Percentiles rank a stretch among this genome's conserved stretches.
Evolutionary conservation across 2,329 filamentous ascomycete genomes (phyloP).

Genomic region (Penicillium digitatum): DNA sequence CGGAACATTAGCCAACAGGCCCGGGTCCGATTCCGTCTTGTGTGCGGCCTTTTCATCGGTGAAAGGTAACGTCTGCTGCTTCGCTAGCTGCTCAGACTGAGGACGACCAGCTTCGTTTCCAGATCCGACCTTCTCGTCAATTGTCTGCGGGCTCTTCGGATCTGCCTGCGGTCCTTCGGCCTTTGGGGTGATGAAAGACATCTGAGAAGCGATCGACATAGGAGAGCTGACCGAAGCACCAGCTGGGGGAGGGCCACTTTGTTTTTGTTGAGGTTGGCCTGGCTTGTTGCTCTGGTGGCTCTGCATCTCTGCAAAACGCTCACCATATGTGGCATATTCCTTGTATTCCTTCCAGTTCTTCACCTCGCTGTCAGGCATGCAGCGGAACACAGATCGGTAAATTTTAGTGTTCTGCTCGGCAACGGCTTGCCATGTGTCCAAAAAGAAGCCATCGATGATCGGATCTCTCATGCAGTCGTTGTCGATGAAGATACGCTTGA

Average conservation of each 20-base stretch:
- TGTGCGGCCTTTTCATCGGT: constrained; percentile 45
- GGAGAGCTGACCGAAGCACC: constrained; percentile 24
- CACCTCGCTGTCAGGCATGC: constrained; percentile 94
- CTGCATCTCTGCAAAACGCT: constrained; percentile 69
- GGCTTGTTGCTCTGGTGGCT: constrained; percentile 50
- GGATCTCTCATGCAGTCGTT: constrained; percentile 96
- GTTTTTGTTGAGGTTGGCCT: constrained; percentile 44
- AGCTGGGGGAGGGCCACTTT: constrained; percentile 39
- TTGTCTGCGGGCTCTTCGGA: constrained; percentile 27
- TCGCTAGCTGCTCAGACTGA: constrained; percentile 25
- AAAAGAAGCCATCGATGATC: constrained; percentile 72
- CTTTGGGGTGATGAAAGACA: constrained; percentile 26
- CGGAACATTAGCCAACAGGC: constrained; percentile 21
- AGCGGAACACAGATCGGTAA: constrained; percentile 88
- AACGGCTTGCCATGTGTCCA: constrained; percentile 80
- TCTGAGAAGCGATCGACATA: constrained; percentile 24
- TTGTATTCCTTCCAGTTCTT: constrained; percentile 91
- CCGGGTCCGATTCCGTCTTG: constrained; percentile 28
- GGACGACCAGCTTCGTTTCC: constrained; percentile 37
- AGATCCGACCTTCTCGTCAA: constrained; percentile 36
- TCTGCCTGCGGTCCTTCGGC: constrained; percentile 30
- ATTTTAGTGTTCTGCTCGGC: constrained; percentile 95
- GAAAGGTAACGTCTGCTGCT: constrained; percentile 31
- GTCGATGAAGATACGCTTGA: constrained; percentile 69
- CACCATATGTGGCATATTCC: constrained; percentile 72